A percentile compares a stretch with the other conserved stretches of the same genome.
Conservation (phyloP, 306 rosid species). For the Fagus crenata region DNA sequence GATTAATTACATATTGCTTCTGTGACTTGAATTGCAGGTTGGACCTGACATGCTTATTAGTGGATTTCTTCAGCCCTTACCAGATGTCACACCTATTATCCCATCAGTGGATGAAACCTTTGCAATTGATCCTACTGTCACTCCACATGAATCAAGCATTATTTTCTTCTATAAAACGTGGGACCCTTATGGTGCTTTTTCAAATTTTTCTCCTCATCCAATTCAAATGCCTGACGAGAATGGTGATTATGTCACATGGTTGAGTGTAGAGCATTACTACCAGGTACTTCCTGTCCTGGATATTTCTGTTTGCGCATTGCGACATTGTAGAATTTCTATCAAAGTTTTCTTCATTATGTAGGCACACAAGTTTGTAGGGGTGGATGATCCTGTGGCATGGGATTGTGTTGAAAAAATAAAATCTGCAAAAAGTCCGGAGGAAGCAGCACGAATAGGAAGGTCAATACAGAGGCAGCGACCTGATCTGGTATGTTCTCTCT, state of each 20-base stretch:
- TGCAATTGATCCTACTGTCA: conserved; percentile 72
- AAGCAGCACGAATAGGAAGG: conserved; percentile 82
- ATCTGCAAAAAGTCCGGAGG: conserved; percentile 85
- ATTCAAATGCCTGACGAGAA: conserved; percentile 64
- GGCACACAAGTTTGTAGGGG: conserved; percentile 82
- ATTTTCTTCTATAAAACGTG: conserved; percentile 86
- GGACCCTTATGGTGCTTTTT: conserved; percentile 87
- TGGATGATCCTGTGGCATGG: conserved; percentile 57
- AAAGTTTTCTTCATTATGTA: conserved; percentile 21
- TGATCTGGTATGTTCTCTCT: conserved; percentile 52
- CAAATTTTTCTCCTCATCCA: conserved; percentile 91
- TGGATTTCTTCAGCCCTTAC: conserved; percentile 86
- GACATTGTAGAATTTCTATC: conserved; percentile 10
- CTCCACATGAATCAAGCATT: conserved; percentile 72
- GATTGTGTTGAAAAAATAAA: conserved; percentile 66
- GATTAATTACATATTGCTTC: conserved; percentile 8
- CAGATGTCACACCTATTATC: conserved; percentile 68
- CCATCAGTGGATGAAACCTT: conserved; percentile 79
- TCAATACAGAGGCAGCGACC: conserved; percentile 75
- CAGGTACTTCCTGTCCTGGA: conserved; percentile 59
- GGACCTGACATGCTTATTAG: conserved; percentile 91
- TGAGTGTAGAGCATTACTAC: conserved; percentile 88
- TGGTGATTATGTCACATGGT: conserved; percentile 68
- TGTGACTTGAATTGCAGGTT: conserved; percentile 53
- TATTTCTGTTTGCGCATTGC: conserved; percentile 17